These are phyloP conservation scores for Aspergillus hortae DNA, from an alignment of 2,329 filamentous ascomycete genomes.

Conservation along the genomic window DNA sequence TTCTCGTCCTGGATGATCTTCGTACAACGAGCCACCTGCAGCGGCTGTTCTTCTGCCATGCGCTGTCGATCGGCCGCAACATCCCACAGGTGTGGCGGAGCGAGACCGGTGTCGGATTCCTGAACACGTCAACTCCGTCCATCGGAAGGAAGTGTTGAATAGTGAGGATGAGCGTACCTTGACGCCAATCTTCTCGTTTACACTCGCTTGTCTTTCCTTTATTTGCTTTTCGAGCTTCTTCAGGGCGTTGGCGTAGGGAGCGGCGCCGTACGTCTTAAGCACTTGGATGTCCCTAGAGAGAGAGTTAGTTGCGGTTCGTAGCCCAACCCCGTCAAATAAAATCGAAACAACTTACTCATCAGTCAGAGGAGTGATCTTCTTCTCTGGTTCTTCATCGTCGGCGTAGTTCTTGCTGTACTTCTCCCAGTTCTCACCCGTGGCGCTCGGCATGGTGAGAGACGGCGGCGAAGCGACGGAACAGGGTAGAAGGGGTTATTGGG, in stretches of 20 bases:
- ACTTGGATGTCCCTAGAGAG: slow-evolving; percentile 87
- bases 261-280: slow-evolving; percentile 96
- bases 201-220: slow-evolving; percentile 96
- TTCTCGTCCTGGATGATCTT: slow-evolving; percentile 99
- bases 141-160: neutral
- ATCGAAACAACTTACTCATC: slow-evolving; percentile 69
- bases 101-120: slow-evolving; percentile 98
- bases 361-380: slow-evolving; percentile 96
- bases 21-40: slow-evolving; percentile 96
- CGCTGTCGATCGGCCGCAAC: slow-evolving; percentile 95
- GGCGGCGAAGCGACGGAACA: slow-evolving; percentile 3
- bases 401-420: slow-evolving; percentile 97
- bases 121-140: slow-evolving; percentile 40
- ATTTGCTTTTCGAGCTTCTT: slow-evolving; percentile 99
- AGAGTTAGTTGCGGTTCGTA: slow-evolving; percentile 26
- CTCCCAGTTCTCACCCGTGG: slow-evolving; percentile 93
- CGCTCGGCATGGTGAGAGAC: slow-evolving; percentile 71
- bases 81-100: slow-evolving; percentile 98
- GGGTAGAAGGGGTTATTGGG: slow-evolving; percentile 3
- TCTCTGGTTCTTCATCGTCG: slow-evolving; percentile 96
- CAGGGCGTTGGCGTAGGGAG: slow-evolving; percentile 86
- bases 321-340: slow-evolving; percentile 6
- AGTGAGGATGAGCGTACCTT: slow-evolving; percentile 31
- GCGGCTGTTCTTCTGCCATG: slow-evolving; percentile 96
- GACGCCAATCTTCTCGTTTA: slow-evolving; percentile 93